Evolutionary conservation across 495 filamentous ascomycete genomes (phyloP).

Genomic region (Lindgomyces ingoldianus): DNA sequence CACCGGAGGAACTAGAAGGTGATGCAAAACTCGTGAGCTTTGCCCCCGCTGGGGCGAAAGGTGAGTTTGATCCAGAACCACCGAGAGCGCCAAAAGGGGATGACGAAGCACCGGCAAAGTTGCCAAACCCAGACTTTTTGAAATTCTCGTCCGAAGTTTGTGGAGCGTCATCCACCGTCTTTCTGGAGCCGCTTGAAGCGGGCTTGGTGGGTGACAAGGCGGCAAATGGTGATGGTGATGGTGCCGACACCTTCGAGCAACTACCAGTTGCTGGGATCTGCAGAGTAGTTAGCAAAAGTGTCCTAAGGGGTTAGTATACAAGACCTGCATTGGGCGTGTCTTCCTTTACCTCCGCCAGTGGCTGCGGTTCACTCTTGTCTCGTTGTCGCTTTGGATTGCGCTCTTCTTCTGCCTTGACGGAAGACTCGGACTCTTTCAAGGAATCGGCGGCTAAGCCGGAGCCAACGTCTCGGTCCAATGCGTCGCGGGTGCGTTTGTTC

Average conservation of each 20-base stretch:
- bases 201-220: slow-evolving; percentile 43
- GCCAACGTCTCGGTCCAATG: slow-evolving; percentile 22
- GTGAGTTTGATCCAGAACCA: slow-evolving; percentile 45
- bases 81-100: slow-evolving; percentile 58
- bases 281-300: slow-evolving; percentile 1
- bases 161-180: background rate
- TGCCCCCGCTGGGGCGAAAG: slow-evolving; percentile 28
- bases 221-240: slow-evolving; percentile 57
- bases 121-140: slow-evolving; percentile 40
- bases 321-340: slow-evolving; percentile 27
- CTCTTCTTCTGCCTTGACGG: slow-evolving; percentile 23
- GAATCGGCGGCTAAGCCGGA: background rate
- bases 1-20: background rate
- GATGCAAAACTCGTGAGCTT: slow-evolving; percentile 28
- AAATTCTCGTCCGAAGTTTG: slow-evolving; percentile 33
- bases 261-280: slow-evolving; percentile 52
- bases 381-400: slow-evolving; percentile 37
- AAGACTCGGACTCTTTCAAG: background rate
- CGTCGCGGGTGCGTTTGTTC: slow-evolving; percentile 40
- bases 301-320: background rate
- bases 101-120: slow-evolving; percentile 50
- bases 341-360: slow-evolving; percentile 14
- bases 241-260: slow-evolving; percentile 56
- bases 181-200: slow-evolving; percentile 4
- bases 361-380: slow-evolving; percentile 28